Evolutionary conservation across 2,329 filamentous ascomycete genomes (phyloP).

Genomic region (Diaporthe aspalathi): DNA sequence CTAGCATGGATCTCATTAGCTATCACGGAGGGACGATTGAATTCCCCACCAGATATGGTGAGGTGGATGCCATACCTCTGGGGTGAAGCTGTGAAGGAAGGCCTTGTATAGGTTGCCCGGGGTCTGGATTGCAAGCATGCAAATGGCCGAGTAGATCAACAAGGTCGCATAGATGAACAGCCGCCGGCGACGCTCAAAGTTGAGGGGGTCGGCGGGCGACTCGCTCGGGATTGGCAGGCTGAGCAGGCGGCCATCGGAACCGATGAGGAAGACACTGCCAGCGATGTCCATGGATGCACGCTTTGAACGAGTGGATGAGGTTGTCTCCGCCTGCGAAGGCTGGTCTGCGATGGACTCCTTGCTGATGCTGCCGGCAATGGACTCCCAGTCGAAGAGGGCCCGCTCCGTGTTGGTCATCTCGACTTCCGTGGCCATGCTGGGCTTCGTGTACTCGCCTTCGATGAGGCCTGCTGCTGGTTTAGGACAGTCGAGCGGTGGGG

Average conservation of each 20-base stretch:
- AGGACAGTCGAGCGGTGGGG: slow-evolving; percentile 15
- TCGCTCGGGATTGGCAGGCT: slow-evolving; percentile 49
- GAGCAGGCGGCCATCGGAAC: slow-evolving; percentile 46
- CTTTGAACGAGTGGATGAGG: slow-evolving; percentile 32
- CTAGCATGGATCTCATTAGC: slow-evolving; percentile 39
- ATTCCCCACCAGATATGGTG: too few relatives aligned
- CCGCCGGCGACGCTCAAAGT: slow-evolving; percentile 44
- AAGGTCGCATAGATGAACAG: slow-evolving; percentile 40
- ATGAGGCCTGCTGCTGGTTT: slow-evolving; percentile 18
- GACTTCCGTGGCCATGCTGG: slow-evolving; percentile 17
- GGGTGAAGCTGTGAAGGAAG: slow-evolving; percentile 42
- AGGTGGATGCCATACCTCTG: slow-evolving; percentile 39
- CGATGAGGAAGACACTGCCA: slow-evolving; percentile 49
- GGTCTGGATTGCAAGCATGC: slow-evolving; percentile 43
- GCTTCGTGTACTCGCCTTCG: slow-evolving; percentile 5
- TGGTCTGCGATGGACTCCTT: slow-evolving; percentile 18
- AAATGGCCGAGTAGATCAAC: slow-evolving; percentile 40
- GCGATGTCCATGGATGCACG: slow-evolving; percentile 40
- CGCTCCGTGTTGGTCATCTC: slow-evolving; percentile 32
- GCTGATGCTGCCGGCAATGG: slow-evolving; percentile 14
- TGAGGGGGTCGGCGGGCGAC: slow-evolving; percentile 47
- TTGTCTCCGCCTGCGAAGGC: slow-evolving; percentile 30
- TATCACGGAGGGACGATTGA: too few relatives aligned
- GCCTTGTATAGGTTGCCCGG: slow-evolving; percentile 41
- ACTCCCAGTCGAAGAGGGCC: slow-evolving; percentile 32